Base-by-base conservation (phyloP, 345 rosid species). In the Excoecaria cochinchinensis region DNA sequence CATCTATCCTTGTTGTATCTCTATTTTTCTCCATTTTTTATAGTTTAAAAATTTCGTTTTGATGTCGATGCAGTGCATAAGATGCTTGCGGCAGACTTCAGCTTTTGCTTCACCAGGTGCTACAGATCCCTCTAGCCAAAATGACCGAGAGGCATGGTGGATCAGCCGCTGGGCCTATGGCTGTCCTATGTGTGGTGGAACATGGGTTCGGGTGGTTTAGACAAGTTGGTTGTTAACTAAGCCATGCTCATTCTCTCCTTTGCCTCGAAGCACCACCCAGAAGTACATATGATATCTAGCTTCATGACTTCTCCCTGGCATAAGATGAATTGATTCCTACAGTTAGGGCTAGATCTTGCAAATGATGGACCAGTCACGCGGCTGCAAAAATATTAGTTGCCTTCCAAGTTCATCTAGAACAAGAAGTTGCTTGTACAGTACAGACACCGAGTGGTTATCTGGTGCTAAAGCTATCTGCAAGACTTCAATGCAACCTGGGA, bases 101-200 rank as follows among this genome's bases (percentile, higher is more conserved):
- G 97, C 99, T 68, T 92, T 93, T 86, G 80, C 91, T 51, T 89
- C 94, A 22, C 85, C 94, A 0, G 86, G 90, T 76, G 73, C 90
- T 3, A 64, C 87, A 52, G 84, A 81, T 71, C 85, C 84, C 67
- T 71, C 88, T 24, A 85, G 83, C 79, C 90, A 82, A 53, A 93
- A 82, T 48, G 97, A 92, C 42, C 84, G 92, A 31, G 97, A 92
- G 81, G 82, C 79, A 11, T 93, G 91, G 97, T 95, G 97, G 97
- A 91, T 93, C 67, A 93, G 99, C 86, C 94, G 95, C 6, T 95
- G 99, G 99, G 95, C 90, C 40, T 88, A 86, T 52, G 93, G 98
- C 60, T 95, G 99, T 81, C 99, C 99, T 14, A 93, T 93, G 93
- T 95, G 99, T 10, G 97, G 98, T 51, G 99, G 98, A 73, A 86